phyloP scores from a whole-genome alignment of 495 filamentous ascomycete species.

The Lindgomyces ingoldianus region DNA sequence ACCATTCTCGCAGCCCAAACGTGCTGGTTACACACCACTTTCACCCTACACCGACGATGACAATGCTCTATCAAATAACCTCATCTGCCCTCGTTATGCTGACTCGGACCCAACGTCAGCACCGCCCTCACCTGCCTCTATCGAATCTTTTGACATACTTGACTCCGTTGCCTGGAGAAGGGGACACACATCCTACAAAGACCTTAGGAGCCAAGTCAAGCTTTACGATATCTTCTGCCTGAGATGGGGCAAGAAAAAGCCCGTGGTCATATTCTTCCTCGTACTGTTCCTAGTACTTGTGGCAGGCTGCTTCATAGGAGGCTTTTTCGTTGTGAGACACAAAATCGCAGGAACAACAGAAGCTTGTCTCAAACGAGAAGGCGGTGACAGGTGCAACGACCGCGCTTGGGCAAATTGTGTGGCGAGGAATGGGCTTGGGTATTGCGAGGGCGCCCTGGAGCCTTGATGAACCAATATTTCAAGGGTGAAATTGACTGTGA shows the following conservation, averaged over 20 bases:
- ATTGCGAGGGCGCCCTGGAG: slow-evolving; percentile 17
- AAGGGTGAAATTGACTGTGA: neutral
- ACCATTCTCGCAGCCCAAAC: slow-evolving; percentile 1
- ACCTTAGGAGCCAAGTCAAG: neutral
- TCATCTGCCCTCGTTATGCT: slow-evolving; percentile 30
- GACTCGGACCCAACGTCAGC: slow-evolving; percentile 22
- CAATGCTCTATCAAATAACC: slow-evolving; percentile 15
- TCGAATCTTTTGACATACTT: slow-evolving; percentile 29
- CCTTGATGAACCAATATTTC: neutral
- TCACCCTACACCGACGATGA: slow-evolving; percentile 27
- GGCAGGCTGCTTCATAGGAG: slow-evolving; percentile 9
- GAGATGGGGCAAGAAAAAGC: slow-evolving; percentile 14
- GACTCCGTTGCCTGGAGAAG: slow-evolving; percentile 28
- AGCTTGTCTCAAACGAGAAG: slow-evolving; percentile 5
- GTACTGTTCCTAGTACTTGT: slow-evolving; percentile 11
- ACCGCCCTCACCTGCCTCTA: slow-evolving; percentile 20
- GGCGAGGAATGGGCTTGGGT: slow-evolving; percentile 11
- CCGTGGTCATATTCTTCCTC: neutral
- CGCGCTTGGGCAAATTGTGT: slow-evolving; percentile 21
- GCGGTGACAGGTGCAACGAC: slow-evolving; percentile 16
- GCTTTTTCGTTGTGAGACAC: slow-evolving; percentile 4
- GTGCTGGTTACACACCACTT: slow-evolving; percentile 1
- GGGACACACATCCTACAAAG: neutral
- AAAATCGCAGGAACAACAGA: neutral
- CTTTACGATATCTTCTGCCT: neutral